These are phyloP conservation scores for Fomitopsis serialis DNA, from an alignment of 768 basidiomycete genomes.

Conservation along the genomic window DNA sequence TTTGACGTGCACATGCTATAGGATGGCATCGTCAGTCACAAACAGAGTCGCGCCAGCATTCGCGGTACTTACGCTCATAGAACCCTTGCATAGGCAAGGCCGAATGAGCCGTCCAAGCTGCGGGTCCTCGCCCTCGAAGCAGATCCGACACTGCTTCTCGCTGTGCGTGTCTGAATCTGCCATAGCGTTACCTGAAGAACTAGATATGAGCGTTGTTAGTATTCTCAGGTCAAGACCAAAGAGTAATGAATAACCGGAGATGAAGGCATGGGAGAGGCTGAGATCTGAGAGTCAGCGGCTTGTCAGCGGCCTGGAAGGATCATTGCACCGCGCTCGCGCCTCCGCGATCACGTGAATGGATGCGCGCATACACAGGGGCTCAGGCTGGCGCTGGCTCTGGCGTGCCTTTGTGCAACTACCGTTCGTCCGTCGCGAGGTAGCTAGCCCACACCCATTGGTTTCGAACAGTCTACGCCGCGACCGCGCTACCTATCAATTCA, in stretches of 20 bases:
- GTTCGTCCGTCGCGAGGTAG: no score
- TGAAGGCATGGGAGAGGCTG: neutral
- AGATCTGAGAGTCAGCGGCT: neutral
- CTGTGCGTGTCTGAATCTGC: conserved; percentile 1
- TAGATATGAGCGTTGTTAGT: neutral
- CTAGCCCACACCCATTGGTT: no score
- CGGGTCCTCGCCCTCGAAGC: conserved; percentile 63
- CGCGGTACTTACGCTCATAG: conserved; percentile 51
- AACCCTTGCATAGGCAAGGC: conserved; percentile 77
- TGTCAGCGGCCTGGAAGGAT: neutral
- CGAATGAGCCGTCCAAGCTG: conserved; percentile 74
- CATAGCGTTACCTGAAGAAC: no score
- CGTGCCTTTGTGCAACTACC: no score
- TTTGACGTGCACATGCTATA: conserved; percentile 72
- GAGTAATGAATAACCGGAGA: neutral
- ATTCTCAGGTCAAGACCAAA: neutral
- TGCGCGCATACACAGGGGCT: neutral
- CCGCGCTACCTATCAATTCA: no score
- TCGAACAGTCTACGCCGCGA: no score
- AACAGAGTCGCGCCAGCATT: neutral
- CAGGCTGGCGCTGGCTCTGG: no score
- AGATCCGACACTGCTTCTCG: conserved; percentile 80
- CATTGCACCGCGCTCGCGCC: neutral
- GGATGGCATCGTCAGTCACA: neutral
- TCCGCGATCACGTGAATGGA: neutral